Evolutionary conservation across 2,329 filamentous ascomycete species (phyloP), one percentile per base, ranked within the genome.

Genomic region (Aspergillus texensis): DNA sequence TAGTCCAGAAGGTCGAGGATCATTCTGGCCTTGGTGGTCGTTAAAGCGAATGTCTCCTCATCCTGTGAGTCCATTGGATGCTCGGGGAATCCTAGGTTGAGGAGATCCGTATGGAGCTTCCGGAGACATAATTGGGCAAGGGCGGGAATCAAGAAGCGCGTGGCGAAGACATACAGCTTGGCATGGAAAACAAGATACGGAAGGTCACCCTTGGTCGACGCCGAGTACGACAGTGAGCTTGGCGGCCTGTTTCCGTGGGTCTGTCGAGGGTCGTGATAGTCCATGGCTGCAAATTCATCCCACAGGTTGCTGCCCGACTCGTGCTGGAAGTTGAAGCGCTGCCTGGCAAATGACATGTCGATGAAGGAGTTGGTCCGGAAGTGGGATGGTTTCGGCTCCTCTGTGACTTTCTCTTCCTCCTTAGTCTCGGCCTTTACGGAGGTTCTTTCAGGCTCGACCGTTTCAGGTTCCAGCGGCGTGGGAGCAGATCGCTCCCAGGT

Each of bases 131-230:
- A 71, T 60, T 79, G 76, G 3, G 77, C 77, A 30, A 80, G 73
- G 16, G 74, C 74, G 4, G 77, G 75, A 61, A 80, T 78, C 50
- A 80, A 68, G 67, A 78, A 80, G 56, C 76, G 75, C 2, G 77
- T 77, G n/a, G 78, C 77, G 60, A 80, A 80, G 62, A 79, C 75
- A 64, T 80, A 80, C 53, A 80, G 63, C 68, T 80, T 80, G n/a
- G 78, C 78, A 48, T 80, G 78, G 68, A 79, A 80, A 45, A 78
- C 71, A 32, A 80, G 72, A 61, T 80, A 79, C 4, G 78, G 77
- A 14, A 77, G 69, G 16, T 74, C 72, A 19, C 67, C 62, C 10
- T 55, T 58, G 32, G 53, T 53, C 12, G 69, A 64, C 2, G 60
- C 50, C n/a, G 52, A 55, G 57, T 61, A 61, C 61, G 56, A 64